Percentiles rank a stretch among this genome's conserved stretches.
phyloP scores from a whole-genome alignment of 805 yeast species.

The Ogataea minuta region DNA sequence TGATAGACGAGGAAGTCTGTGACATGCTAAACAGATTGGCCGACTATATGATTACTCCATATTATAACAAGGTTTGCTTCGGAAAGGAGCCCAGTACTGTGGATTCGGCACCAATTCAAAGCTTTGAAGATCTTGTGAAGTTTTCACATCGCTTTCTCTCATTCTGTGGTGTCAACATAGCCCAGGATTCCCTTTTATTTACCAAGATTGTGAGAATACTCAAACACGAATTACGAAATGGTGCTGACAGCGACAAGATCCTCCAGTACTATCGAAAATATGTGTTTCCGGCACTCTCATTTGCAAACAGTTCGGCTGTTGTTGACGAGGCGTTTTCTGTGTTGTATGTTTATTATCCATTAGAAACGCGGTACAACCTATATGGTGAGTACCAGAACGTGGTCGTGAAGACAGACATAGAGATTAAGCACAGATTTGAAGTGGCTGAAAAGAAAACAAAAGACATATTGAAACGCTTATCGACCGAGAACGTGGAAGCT shows the following conservation, averaged over 20 bases:
- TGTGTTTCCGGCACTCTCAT: slow-evolving; percentile 60
- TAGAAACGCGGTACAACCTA: slow-evolving; percentile 66
- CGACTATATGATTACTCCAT: slow-evolving; percentile 48
- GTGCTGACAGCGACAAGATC: slow-evolving; percentile 41
- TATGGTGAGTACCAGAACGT: slow-evolving; percentile 75
- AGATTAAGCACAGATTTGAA: slow-evolving; percentile 56
- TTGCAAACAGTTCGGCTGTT: slow-evolving; percentile 55
- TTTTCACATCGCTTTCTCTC: slow-evolving; percentile 43
- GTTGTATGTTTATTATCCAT: slow-evolving; percentile 46
- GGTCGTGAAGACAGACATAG: slow-evolving; percentile 52
- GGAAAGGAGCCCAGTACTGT: slow-evolving; percentile 26
- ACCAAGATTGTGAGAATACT: slow-evolving; percentile 64
- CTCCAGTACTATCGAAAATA: slow-evolving; percentile 60
- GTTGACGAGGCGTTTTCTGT: slow-evolving; percentile 59
- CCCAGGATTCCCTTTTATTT: slow-evolving; percentile 47
- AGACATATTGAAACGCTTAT: slow-evolving; percentile 72
- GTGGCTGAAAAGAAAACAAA: slow-evolving; percentile 78
- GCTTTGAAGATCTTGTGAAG: slow-evolving; percentile 44
- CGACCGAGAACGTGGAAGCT: slow-evolving; percentile 70
- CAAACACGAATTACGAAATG: slow-evolving; percentile 34
- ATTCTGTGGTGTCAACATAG: slow-evolving; percentile 55
- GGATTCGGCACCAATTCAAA: slow-evolving; percentile 36
- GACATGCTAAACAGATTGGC: slow-evolving; percentile 49
- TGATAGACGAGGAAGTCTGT: slow-evolving; percentile 49
- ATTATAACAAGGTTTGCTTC: slow-evolving; percentile 30